Conservation (phyloP, 2,329 filamentous ascomycete species). For the Colletotrichum chlorophyti region DNA sequence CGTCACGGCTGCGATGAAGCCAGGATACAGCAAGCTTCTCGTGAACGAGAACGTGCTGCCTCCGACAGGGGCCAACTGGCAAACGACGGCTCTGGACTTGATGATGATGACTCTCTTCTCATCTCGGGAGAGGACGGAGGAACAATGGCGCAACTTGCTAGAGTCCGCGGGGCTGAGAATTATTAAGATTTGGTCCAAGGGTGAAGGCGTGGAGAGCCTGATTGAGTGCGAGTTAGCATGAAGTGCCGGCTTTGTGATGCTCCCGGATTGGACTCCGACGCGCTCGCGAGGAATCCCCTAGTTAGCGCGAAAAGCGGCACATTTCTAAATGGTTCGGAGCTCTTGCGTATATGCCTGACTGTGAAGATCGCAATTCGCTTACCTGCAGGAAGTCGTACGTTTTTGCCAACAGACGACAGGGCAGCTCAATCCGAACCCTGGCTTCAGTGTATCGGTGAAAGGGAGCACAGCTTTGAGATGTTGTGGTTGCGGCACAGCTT, state of each 20-base stretch:
- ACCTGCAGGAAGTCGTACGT: neutral
- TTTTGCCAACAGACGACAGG: neutral
- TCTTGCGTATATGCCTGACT: neutral
- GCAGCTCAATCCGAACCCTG: neutral
- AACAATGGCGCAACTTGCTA: conserved; percentile 23
- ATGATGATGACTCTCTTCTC: conserved; percentile 31
- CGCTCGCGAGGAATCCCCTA: too few species aligned
- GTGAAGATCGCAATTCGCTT: neutral
- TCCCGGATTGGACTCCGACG: too few species aligned
- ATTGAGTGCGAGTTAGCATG: conserved; percentile 16
- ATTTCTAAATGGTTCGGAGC: neutral
- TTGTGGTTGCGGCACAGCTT: neutral
- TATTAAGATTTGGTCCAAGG: conserved; percentile 12
- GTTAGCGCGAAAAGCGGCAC: too few species aligned
- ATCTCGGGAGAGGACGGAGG: conserved; percentile 29
- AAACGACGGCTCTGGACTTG: conserved; percentile 26
- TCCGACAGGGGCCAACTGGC: conserved; percentile 13
- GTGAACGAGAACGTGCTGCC: conserved; percentile 30
- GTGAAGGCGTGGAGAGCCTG: conserved; percentile 8
- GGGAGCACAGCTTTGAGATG: neutral
- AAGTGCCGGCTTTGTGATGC: neutral
- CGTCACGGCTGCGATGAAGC: conserved; percentile 28
- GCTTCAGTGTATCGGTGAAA: too few species aligned
- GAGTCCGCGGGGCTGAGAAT: conserved; percentile 13
- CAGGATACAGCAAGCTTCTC: conserved; percentile 27